Evolutionary conservation across 192 early-diverging fungal species (phyloP), one percentile per base, ranked within the genome.

Genomic region (Coemansia sp.): DNA sequence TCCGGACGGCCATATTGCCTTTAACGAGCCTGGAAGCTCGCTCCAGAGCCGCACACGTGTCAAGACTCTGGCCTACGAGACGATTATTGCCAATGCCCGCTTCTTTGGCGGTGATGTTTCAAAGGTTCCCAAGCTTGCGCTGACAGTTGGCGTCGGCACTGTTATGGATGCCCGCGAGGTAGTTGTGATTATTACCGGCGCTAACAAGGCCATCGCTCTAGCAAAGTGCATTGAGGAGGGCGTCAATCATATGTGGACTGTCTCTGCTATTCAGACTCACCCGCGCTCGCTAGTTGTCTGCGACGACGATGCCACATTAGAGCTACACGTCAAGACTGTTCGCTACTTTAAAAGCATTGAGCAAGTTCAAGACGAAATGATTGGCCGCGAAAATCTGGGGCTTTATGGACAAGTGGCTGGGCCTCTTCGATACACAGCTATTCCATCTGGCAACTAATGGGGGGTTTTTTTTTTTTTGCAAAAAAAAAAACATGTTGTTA

Each of bases 201-300:
- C 92, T 30, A 88, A 89, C 76, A 94, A 94, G 75, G 90, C 91
- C 21, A 77, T 89, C 54, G 91, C 92, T 3, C 80, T 93, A 51
- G 90, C 91, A 59, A 92, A 93, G 82, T 92, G 91, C 75, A 90
- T 93, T 65, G 92, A 84, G 52, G 87, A 88, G 67, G 88, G 91
- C 23, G 89, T 94, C 52, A 94, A 94, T 84, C 91, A 92, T 79
- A 93, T 93, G 91, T 94, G 90, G 90, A 92, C 91, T 23, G 91
- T 94, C 32, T 92, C 89, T 25, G 92, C 91, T 56, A 89, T 93
- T 77, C 91, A 93, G 76, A 78, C 88, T 25, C 91, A 93, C 62
- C 88, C 91, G 32, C 87, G 88, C 66, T 88, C 88, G 23, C 84
- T 93, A 74, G 87, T 93, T 73, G 90, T 91, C 23, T 94, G 92